A percentile compares a stretch with the other conserved stretches of the same genome.
These are phyloP conservation scores for Pestalotiopsis sp. DNA, from an alignment of 2,329 filamentous ascomycete species.

Conservation along the genomic window DNA sequence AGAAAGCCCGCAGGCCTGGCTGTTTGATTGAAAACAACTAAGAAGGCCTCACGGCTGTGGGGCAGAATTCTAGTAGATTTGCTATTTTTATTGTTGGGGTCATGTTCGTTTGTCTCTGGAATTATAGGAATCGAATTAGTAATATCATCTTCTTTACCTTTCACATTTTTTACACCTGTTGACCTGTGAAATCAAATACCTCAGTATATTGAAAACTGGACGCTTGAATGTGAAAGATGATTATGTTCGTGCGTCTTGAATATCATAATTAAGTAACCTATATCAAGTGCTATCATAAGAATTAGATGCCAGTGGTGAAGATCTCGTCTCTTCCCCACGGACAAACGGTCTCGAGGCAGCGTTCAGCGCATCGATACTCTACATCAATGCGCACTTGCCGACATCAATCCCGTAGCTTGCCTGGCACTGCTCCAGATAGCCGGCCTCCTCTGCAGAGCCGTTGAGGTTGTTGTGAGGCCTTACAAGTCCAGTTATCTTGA, in stretches of 20 bases:
- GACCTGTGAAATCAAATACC: no score
- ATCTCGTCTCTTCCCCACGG: background rate
- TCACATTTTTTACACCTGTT: no score
- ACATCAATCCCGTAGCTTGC: constrained; percentile 46
- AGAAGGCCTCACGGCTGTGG: no score
- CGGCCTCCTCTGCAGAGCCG: constrained; percentile 69
- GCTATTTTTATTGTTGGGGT: no score
- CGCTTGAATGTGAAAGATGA: background rate
- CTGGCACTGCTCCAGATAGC: constrained; percentile 74
- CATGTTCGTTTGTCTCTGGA: no score
- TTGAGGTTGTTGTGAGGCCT: constrained; percentile 60
- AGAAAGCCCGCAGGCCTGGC: no score
- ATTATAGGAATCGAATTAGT: no score
- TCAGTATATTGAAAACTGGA: no score
- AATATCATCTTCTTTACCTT: no score
- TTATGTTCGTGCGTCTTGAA: background rate
- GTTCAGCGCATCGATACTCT: constrained; percentile 16
- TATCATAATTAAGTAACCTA: background rate
- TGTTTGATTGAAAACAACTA: no score
- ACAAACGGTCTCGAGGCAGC: background rate
- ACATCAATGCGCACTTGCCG: constrained; percentile 57
- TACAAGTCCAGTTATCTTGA: constrained; percentile 75
- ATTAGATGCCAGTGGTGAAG: background rate
- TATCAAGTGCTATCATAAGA: background rate
- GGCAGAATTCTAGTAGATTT: no score